Percentiles rank a stretch among this genome's conserved stretches.
These are phyloP conservation scores for Fraxinus ornus DNA, from an alignment of 305 asterid genomes.

Conservation along the genomic window DNA sequence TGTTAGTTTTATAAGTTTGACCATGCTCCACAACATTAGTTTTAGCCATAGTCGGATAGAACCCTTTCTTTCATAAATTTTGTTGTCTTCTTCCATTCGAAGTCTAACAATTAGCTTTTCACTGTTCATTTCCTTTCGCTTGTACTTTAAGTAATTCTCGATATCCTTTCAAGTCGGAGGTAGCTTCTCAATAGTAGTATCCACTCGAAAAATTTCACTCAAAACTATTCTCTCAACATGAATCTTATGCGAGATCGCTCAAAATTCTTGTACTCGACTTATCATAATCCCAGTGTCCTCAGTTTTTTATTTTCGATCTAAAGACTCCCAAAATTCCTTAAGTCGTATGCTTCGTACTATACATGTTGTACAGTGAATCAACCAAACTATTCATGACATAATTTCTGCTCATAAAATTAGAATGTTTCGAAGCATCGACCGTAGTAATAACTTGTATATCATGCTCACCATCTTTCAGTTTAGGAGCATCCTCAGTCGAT, in stretches of 20 bases:
- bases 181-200: background rate
- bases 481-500: background rate
- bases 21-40: background rate
- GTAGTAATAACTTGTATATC: background rate
- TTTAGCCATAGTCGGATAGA: background rate
- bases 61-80: background rate
- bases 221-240: background rate
- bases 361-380: background rate
- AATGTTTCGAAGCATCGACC: background rate
- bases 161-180: background rate
- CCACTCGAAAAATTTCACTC: background rate
- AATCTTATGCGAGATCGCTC: background rate
- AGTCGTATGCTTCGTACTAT: background rate
- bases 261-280: background rate
- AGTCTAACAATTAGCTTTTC: background rate
- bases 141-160: background rate
- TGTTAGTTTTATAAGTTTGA: background rate
- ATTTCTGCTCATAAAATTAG: background rate
- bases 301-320: background rate
- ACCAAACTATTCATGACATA: background rate
- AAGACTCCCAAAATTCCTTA: background rate
- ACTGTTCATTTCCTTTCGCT: background rate
- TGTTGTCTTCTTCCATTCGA: background rate
- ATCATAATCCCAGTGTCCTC: background rate
- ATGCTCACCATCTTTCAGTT: background rate